Percentiles rank a stretch among this genome's conserved stretches.
phyloP scores from a whole-genome alignment of 1,139 yeast genomes.

The Saccharomyces hybrid region DNA sequence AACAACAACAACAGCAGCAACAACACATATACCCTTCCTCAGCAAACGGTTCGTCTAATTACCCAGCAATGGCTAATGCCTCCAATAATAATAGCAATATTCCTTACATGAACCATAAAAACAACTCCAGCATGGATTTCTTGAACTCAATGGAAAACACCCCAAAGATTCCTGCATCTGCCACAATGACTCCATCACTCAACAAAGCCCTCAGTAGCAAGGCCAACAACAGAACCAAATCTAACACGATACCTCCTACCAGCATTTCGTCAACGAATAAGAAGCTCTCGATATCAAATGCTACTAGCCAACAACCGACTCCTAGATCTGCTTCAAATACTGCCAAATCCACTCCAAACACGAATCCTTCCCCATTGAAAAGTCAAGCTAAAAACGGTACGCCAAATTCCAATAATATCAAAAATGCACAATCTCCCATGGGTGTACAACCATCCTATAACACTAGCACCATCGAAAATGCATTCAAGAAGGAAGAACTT shows the following conservation, averaged over 20 bases:
- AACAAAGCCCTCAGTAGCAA: slow-evolving; percentile 16
- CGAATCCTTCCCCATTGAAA: neutral
- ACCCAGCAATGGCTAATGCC: neutral
- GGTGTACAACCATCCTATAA: neutral
- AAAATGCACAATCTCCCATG: neutral
- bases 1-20: neutral
- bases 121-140: neutral
- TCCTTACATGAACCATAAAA: neutral
- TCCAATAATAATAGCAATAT: neutral
- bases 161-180: neutral
- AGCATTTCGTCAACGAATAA: neutral
- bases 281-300: neutral
- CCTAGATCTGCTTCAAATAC: neutral
- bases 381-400: neutral
- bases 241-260: neutral
- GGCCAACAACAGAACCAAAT: slow-evolving; percentile 20
- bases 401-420: neutral
- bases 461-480: neutral
- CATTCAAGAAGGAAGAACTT: slow-evolving; percentile 21
- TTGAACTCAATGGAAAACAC: neutral
- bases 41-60: neutral
- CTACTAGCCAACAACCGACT: neutral
- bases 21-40: slow-evolving; percentile 1
- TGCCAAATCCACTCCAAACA: neutral
- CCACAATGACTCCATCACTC: slow-evolving; percentile 3